These are phyloP conservation scores for Trichophyton rubrum DNA, from an alignment of 2,329 filamentous ascomycete genomes.

Conservation along the genomic window DNA sequence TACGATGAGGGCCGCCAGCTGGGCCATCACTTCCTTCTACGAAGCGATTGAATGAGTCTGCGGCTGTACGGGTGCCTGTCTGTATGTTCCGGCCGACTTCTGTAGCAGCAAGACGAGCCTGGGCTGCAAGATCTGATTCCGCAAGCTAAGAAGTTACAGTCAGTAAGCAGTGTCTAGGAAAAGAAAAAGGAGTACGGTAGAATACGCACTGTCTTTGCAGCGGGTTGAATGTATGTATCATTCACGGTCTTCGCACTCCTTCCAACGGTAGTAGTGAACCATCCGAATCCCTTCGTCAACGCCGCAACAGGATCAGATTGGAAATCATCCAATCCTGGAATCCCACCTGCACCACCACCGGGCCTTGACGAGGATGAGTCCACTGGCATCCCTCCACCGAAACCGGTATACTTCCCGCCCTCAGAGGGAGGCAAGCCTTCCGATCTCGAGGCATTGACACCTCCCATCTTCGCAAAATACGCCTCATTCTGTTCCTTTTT, in stretches of 20 bases:
- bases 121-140: conserved; percentile 63
- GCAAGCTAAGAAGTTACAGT: conserved; percentile 46
- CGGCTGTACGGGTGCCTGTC: conserved; percentile 57
- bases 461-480: conserved; percentile 78
- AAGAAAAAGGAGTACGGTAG: not conserved
- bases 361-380: conserved; percentile 22
- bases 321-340: conserved; percentile 71
- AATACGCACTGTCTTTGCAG: conserved; percentile 62
- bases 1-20: conserved; percentile 15
- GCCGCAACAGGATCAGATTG: conserved; percentile 83
- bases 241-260: conserved; percentile 89
- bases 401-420: conserved; percentile 84
- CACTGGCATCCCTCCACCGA: conserved; percentile 58
- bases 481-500: conserved; percentile 61
- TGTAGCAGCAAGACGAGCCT: conserved; percentile 48
- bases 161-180: not conserved
- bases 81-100: conserved; percentile 50
- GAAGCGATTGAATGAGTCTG: conserved; percentile 71
- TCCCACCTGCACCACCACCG: conserved; percentile 18
- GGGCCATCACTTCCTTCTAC: conserved; percentile 57
- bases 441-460: conserved; percentile 64
- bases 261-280: conserved; percentile 76
- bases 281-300: conserved; percentile 83
- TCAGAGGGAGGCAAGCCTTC: conserved; percentile 71
- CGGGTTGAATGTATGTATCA: conserved; percentile 82